Evolutionary conservation across 2,329 filamentous ascomycete species (phyloP), one percentile per base, ranked within the genome.

Genomic region (Sarocladiaceae sp.): DNA sequence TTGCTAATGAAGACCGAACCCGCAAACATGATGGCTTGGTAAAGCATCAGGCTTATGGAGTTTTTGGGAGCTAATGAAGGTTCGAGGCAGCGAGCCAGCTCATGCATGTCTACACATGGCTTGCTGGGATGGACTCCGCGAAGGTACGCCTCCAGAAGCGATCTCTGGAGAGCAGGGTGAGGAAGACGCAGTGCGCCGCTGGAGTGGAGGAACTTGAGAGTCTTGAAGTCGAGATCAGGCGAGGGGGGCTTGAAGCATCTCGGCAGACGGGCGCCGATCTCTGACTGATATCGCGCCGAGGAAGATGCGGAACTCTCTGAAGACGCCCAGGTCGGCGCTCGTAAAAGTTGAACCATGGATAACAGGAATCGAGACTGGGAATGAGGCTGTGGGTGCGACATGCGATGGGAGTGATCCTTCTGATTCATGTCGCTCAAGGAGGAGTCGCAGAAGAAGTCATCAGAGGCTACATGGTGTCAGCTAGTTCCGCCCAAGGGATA

Each of bases 11-110:
- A 41, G 23, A 41, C 12, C 13, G 37, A 10, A 6, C 37, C 37
- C 3, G 37, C 37, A 18, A 41, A 41, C 37, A 41, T 41, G 23
- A 41, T 11, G 11, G 37, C 21, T 24, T 41, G 37, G 15, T 41
- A 41, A 4, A 41, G 37, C 11, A 29, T 11, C 4, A 41, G 37
- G 23, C 23, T 41, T 15, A 41, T 16, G 15, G 37, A 13, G 13
- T 12, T 12, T 24, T 10, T 23, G 6, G 4, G n/a, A 4, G 7
- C 15, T 3, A 9, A 18, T 5, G 23, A 12, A 6, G 24, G 29
- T n/a, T 9, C 19, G n/a, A 27, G 37, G 3, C 23, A 21, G 9
- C 37, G 37, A 6, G 16, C 16, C 3, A 41, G n/a, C 15, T 15
- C 4, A 18, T 41, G 23, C 6, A 41, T 11, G 37, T 41, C 37